A percentile compares a stretch with the other conserved stretches of the same genome.
Conservation (phyloP, 176 grass and related monocot genomes). For the Avena eriantha region DNA sequence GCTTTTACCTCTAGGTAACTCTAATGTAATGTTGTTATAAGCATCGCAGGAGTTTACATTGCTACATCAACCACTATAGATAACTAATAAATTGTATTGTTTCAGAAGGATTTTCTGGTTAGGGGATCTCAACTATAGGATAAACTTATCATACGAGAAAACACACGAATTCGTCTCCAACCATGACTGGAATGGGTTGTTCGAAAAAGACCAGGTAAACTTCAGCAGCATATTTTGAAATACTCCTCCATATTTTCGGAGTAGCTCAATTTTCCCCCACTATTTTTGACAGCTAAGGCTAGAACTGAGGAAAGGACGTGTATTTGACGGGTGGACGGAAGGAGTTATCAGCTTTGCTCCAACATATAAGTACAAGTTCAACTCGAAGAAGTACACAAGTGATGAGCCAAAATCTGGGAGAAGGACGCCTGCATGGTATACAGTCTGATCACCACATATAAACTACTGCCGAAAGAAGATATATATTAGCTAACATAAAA, state of each 20-base stretch:
- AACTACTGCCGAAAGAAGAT: neutral
- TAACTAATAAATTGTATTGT: constrained; percentile 36
- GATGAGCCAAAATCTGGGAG: constrained; percentile 83
- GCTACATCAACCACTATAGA: neutral
- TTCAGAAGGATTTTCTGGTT: constrained; percentile 97
- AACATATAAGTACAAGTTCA: constrained; percentile 72
- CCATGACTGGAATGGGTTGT: constrained; percentile 71
- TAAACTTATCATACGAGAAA: constrained; percentile 81
- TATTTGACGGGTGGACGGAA: constrained; percentile 91
- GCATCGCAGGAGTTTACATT: neutral
- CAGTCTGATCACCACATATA: neutral
- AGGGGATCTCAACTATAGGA: constrained; percentile 96
- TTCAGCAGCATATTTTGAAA: constrained; percentile 13
- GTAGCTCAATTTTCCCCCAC: neutral
- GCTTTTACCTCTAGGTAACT: constrained; percentile 19
- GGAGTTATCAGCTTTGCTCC: constrained; percentile 69
- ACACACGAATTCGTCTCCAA: constrained; percentile 73
- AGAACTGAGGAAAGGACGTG: constrained; percentile 66
- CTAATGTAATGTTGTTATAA: constrained; percentile 11
- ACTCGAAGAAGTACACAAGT: constrained; percentile 81
- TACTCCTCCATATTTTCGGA: neutral
- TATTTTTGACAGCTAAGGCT: constrained; percentile 59
- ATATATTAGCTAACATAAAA: neutral
- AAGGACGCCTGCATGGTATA: constrained; percentile 93
- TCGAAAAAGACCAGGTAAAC: constrained; percentile 88